Base-by-base conservation (phyloP, 345 rosid genomes). In the Moringa oleifera region DNA sequence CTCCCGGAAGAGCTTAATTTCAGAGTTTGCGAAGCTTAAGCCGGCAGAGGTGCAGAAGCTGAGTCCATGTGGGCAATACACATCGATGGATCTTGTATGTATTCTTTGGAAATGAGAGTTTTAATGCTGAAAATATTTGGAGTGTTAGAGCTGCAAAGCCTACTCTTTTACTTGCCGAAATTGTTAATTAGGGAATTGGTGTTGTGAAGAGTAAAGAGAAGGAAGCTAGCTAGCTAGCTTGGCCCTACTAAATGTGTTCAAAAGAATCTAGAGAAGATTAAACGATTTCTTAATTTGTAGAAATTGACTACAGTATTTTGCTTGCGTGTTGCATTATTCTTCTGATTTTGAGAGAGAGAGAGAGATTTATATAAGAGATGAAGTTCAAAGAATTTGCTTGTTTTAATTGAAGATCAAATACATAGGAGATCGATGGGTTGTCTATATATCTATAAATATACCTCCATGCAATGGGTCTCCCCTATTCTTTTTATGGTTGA, bases 1-100 rank as follows among this genome's bases (percentile, higher is more conserved):
- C 85, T 19, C 87, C 91, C 0, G 88, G 91, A 22, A 59, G 65
- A 63, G 69, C 76, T 22, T 80, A 82, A 55, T 6, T 28, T 37
- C 45, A 24, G 31, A 47, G 61, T 7, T 28, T 45, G 56, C 49
- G 54, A 69, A 59, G 61, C 50, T 57, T 54, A 24, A 36, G 41
- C 57, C 20, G 36, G 53, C 21, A 47, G 50, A 23, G 53, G 17
- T 33, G 45, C 52, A 56, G 21, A 57, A 61, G 52, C 53, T 49
- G 63, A 57, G 57, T 37, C 31, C 31, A 61, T 75, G 57, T 52
- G 23, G 49, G 20, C 24, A 68, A 50, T 52, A 58, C 64, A 58
- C 55, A 33, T n/a, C n/a, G n/a, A n/a, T n/a, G n/a, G n/a, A n/a
- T n/a, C 55, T 73, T 71, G 72, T 55, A 61, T 68, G 72, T 73